phyloP scores from a whole-genome alignment of 129 eudicot species.

The Flaveria robusta region DNA sequence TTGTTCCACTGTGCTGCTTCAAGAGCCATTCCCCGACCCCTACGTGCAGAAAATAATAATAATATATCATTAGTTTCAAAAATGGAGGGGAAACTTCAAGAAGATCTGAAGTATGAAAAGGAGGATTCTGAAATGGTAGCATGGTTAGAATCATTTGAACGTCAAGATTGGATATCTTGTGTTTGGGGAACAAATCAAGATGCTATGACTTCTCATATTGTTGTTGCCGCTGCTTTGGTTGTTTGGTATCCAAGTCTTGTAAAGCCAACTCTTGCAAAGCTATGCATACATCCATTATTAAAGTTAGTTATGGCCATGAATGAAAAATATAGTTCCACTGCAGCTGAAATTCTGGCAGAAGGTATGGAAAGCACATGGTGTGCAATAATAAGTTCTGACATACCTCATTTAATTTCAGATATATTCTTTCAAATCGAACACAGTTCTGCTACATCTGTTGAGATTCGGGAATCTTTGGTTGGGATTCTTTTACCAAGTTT shows the following conservation, averaged over 20 bases:
- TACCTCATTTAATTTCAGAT: constrained; percentile 78
- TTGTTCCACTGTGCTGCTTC: constrained; percentile 97
- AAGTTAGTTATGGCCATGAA: constrained; percentile 96
- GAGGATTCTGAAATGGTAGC: constrained; percentile 65
- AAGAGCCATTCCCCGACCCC: constrained; percentile 82
- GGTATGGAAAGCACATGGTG: constrained; percentile 99
- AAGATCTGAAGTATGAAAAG: constrained; percentile 22
- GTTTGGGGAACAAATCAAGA: constrained; percentile 96
- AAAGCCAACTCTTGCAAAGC: constrained; percentile 63
- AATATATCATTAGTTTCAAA: constrained; percentile 23
- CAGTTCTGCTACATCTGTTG: constrained; percentile 48
- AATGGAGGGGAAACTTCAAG: constrained; percentile 16
- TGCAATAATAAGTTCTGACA: constrained; percentile 71
- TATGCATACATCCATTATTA: constrained; percentile 63
- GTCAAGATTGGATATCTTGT: constrained; percentile 93
- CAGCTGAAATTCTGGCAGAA: constrained; percentile 94
- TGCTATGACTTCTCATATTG: constrained; percentile 89
- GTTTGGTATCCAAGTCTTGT: constrained; percentile 99
- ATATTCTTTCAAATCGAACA: constrained; percentile 84
- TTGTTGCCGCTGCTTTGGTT: constrained; percentile 92
- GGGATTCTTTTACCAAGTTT: constrained; percentile 86
- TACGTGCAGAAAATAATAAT: constrained; percentile 40
- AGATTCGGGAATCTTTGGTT: constrained; percentile 69
- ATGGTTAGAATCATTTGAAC: constrained; percentile 94
- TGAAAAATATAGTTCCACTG: constrained; percentile 78